These are phyloP conservation scores for Kickxella alabastrina DNA, from an alignment of 192 early-diverging fungal species.

Conservation along the genomic window DNA sequence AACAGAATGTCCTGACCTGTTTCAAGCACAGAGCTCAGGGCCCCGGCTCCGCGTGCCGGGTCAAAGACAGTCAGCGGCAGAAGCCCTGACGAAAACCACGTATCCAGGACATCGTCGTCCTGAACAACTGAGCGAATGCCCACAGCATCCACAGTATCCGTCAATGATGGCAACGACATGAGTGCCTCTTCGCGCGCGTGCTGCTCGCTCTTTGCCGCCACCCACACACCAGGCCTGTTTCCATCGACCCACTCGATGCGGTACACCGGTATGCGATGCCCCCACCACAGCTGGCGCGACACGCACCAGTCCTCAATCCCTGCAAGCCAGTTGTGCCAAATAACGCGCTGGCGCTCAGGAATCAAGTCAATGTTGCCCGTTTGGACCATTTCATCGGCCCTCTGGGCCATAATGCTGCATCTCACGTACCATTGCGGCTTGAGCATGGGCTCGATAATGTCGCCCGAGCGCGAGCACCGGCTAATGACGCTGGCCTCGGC, in stretches of 20 bases:
- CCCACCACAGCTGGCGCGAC: slow-evolving; percentile 98
- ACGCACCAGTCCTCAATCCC: slow-evolving; percentile 96
- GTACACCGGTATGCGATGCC: slow-evolving; percentile 91
- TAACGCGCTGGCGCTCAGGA: slow-evolving; percentile 70
- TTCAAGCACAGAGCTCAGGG: slow-evolving; percentile 78
- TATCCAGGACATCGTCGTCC: slow-evolving; percentile 94
- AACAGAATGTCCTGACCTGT: slow-evolving; percentile 97
- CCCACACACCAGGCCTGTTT: slow-evolving; percentile 12
- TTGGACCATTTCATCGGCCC: slow-evolving; percentile 64
- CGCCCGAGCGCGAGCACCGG: slow-evolving; percentile 75
- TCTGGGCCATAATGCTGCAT: slow-evolving; percentile 69
- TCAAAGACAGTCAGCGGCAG: slow-evolving; percentile 76
- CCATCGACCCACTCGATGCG: slow-evolving; percentile 56
- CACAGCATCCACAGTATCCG: not conserved
- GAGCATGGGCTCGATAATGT: slow-evolving; percentile 92
- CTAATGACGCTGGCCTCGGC: slow-evolving; percentile 75
- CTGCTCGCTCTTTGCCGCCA: slow-evolving; percentile 30
- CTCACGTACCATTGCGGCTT: slow-evolving; percentile 98
- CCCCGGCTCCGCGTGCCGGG: slow-evolving; percentile 36
- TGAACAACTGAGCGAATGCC: slow-evolving; percentile 4
- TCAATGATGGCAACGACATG: not conserved
- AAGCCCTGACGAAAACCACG: slow-evolving; percentile 95
- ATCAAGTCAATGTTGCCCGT: slow-evolving; percentile 61
- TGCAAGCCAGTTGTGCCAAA: slow-evolving; percentile 86
- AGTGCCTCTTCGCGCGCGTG: slow-evolving; percentile 37